Percentiles rank a stretch among this genome's conserved stretches.
Evolutionary conservation across 2,329 filamentous ascomycete genomes (phyloP).

Genomic region (Venturia asperata): DNA sequence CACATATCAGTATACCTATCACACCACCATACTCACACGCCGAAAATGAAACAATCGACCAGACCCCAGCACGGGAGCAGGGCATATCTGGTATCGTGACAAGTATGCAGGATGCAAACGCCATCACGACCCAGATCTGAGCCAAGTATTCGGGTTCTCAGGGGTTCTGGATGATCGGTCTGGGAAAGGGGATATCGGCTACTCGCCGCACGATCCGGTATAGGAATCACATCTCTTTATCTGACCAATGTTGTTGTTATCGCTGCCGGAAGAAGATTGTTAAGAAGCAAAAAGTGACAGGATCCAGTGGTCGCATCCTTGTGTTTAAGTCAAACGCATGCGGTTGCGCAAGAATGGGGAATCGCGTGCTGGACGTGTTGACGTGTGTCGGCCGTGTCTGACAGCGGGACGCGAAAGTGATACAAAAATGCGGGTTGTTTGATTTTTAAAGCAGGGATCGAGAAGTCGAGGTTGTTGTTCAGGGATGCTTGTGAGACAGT

Average conservation of each 20-base stretch:
- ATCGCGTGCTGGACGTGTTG: neutral
- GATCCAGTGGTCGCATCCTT: neutral
- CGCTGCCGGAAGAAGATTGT: neutral
- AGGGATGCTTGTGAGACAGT: conserved; percentile 1
- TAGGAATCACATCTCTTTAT: neutral
- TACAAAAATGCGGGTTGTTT: neutral
- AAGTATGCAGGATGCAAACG: neutral
- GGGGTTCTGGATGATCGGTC: neutral
- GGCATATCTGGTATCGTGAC: neutral
- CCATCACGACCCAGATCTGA: neutral
- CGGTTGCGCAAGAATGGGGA: neutral
- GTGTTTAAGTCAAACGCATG: neutral
- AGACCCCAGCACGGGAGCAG: neutral
- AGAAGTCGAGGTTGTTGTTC: neutral
- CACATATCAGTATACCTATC: neutral
- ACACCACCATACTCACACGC: neutral
- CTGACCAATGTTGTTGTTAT: neutral
- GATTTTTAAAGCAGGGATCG: neutral
- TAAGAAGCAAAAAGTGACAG: neutral
- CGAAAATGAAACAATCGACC: neutral
- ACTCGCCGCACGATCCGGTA: neutral
- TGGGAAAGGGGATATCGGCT: neutral
- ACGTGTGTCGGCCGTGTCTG: neutral
- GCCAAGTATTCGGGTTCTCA: neutral
- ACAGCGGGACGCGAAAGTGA: neutral